Evolutionary conservation across 495 filamentous ascomycete species (phyloP), one percentile per base, ranked within the genome.

Genomic region (Immersiella caudata): DNA sequence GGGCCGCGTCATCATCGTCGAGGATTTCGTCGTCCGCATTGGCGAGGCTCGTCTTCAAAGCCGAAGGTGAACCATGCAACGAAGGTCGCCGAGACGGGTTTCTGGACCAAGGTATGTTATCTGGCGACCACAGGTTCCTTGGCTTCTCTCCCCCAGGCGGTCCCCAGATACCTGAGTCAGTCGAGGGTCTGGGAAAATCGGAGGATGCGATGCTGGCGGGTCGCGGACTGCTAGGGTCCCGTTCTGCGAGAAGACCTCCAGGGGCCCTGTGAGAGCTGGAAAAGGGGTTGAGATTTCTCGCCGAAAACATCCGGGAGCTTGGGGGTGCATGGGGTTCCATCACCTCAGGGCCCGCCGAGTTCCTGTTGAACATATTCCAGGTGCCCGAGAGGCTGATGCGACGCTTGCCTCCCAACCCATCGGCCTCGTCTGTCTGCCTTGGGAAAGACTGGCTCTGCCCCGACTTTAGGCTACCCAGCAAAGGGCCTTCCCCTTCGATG

Each of bases 401-500:
- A 8, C 85, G 79, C 73, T 79, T 82, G 64, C 70, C 81, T 9
- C 67, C 65, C 9, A 75, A 57, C 11, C 64, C 67, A 5, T 85
- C 84, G 8, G 70, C 73, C 22, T 86, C 85, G 14, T 87, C 85
- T 0, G 73, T 76, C 58, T 82, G 79, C 25, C 80, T 78, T 2
- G 93, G 93, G 68, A 94, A 90, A 12, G 93, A 96, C 71, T 92
- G 92, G 73, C 91, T 93, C 72, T 96, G 91, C 2, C 86, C 85
- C 60, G 88, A 79, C 74, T 91, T 92, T 33, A 96, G 80, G 40
- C 86, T 88, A 16, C 93, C 93, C 21, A 96, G 75, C 51, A 87
- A 81, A 18, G 88, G 89, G 6, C 88, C 86, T 57, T 90, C 88
- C 25, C 91, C 86, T 11, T 91, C 89, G 58, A 84, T 76, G 3